Base-by-base conservation (phyloP, 2,329 filamentous ascomycete genomes). In the Monilinia fructigena region DNA sequence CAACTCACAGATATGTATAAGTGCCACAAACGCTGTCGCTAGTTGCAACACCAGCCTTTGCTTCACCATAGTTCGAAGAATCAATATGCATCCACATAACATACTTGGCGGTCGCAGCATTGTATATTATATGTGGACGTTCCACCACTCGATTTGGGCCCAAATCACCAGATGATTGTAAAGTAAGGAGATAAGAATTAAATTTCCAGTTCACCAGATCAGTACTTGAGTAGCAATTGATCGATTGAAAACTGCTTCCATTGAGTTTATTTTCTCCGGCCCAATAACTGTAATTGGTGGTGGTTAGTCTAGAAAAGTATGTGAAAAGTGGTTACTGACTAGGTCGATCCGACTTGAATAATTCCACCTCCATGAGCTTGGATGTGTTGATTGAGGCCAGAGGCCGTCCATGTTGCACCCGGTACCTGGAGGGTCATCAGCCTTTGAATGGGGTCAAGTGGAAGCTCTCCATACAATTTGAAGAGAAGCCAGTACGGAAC, bases 11-110 rank as follows among this genome's bases (percentile, higher is more conserved):
- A 71, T 84, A 85, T 5, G 76, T 76, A 72, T 90, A 91, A 50
- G 80, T 77, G 2, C 88, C 87, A 70, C 87, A 89, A 0, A 89
- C 84, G 0, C 78, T 80, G 68, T 81, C 78, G 0, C 83, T 82
- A 0, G 82, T 86, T 0, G 88, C 88, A 7, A 90, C 85, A 0
- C 87, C 88, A 1, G 87, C 85, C 65, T 83, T 85, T 0, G 88
- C 88, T 47, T 89, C 87, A 1, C 80, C 81, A 70, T 90, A 90
- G 72, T 81, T 81, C 40, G 79, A 79, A 65, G 78, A 82, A 72
- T 91, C 88, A 59, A 89, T 88, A 73, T 90, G 88, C 79, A 90
- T 81, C 79, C 85, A 90, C 63, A 90, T 77, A n/a, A 90, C 87
- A 75, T 87, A 91, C 69, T 86, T 85, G 7, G 75, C 72, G 0